These are phyloP conservation scores for Zychaea mexicana DNA, from an alignment of 371 early-diverging fungal genomes.

Conservation along the genomic window DNA sequence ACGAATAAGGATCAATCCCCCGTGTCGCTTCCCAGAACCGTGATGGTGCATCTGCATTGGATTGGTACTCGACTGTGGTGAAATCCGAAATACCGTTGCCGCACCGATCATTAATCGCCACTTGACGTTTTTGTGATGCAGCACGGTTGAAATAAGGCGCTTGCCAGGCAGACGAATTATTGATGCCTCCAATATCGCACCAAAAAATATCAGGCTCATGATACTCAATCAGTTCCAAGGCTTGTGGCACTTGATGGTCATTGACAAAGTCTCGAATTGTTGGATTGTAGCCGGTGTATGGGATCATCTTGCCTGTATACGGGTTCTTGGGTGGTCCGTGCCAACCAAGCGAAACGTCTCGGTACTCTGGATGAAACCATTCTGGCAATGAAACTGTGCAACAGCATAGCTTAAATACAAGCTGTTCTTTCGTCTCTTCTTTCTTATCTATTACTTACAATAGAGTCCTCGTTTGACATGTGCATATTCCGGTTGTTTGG, in stretches of 20 bases:
- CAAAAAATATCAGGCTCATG: conserved; percentile 39
- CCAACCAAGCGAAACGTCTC: conserved; percentile 29
- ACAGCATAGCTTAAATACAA: background rate
- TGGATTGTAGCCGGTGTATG: conserved; percentile 26
- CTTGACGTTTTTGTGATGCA: conserved; percentile 5
- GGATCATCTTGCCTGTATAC: conserved; percentile 17
- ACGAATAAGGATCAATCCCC: conserved; percentile 44
- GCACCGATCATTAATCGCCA: conserved; percentile 36
- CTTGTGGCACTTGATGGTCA: conserved; percentile 39
- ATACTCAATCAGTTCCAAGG: conserved; percentile 27
- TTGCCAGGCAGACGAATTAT: conserved; percentile 38
- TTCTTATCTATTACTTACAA: conserved; percentile 18
- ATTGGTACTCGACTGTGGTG: conserved; percentile 35
- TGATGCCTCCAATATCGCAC: conserved; percentile 48
- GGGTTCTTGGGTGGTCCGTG: conserved; percentile 33
- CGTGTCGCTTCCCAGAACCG: conserved; percentile 46
- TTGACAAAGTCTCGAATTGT: conserved; percentile 34
- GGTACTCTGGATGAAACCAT: conserved; percentile 42
- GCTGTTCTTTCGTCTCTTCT: background rate
- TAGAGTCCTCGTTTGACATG: conserved; percentile 40
- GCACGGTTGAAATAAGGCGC: conserved; percentile 29
- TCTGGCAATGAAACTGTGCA: conserved; percentile 40
- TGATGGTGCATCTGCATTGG: background rate
- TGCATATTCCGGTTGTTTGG: conserved; percentile 24
- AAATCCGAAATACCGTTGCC: conserved; percentile 39